Percentiles rank a stretch among this genome's conserved stretches.
These are phyloP conservation scores for Cajanus cajan DNA, from an alignment of 306 rosid genomes.

Conservation along the genomic window DNA sequence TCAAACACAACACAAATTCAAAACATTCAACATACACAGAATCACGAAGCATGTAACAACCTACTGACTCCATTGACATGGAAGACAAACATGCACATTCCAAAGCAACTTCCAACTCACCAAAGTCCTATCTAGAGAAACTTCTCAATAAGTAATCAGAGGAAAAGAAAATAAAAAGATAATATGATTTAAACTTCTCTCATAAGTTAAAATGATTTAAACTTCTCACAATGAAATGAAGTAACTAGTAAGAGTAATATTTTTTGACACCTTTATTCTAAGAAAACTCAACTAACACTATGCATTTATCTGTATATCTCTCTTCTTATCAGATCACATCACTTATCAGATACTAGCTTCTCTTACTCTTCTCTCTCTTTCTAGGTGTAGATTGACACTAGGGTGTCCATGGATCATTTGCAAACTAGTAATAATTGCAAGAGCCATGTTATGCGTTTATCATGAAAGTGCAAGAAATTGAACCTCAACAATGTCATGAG, in stretches of 20 bases:
- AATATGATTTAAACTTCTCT: neutral
- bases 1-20: conserved; percentile 25
- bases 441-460: neutral
- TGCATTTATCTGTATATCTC: neutral
- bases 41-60: neutral
- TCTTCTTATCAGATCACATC: neutral
- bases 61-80: neutral
- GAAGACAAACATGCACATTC: neutral
- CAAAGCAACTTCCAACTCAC: conserved; percentile 10
- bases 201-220: neutral
- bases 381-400: too few species aligned
- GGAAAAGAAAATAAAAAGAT: neutral
- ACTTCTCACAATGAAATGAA: neutral
- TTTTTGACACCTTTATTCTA: neutral
- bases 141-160: neutral
- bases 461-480: neutral
- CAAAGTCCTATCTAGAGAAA: neutral
- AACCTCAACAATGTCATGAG: conserved; percentile 91
- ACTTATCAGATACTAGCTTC: neutral
- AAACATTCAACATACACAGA: neutral
- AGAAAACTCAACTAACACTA: neutral
- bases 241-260: neutral
- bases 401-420: too few species aligned
- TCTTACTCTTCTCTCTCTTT: neutral
- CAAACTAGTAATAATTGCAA: neutral